Base-by-base conservation (phyloP, 2,329 filamentous ascomycete species). In the Monosporascus sp. region DNA sequence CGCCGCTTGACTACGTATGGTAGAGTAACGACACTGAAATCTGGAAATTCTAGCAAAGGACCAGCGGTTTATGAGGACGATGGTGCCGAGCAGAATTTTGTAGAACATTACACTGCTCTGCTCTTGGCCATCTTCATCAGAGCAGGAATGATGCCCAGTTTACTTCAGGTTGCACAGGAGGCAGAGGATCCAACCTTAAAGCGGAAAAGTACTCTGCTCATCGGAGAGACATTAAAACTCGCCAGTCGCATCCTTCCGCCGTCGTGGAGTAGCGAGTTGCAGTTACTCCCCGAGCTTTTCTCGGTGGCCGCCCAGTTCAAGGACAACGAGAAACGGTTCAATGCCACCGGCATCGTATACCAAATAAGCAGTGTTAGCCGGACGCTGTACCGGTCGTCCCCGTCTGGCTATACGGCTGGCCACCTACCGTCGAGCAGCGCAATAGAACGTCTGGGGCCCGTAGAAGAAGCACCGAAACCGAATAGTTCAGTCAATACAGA, bases 351-450 rank as follows among this genome's bases (percentile, higher is more conserved):
- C 7, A 95, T 95, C 18, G 90, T 99, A 14, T 99, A 97, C 65
- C 94, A 97, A 68, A 96, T 99, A 51, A 96, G 96, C 73, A 97
- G 93, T 67, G 91, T 99, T 60, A 99, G 93, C 69, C 85, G 91
- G 58, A 97, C 92, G 0, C 74, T 99, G 15, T 95, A 95, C 66
- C 82, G 91, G 53, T 95, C 90, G 48, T 82, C 84, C 6, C 79
- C 81, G 2, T 75, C 79, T 0, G 70, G 74, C 7, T 72, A 70
- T 52, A 58, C 68, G 2, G 61, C 69, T 3, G 69, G 69, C 2
- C 60, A 65, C 7, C 58, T 78, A 14, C 70, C 75, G 1, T 73
- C 73, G 6, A 74, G 70, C 52, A 74, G 74, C 55, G 76, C 72
- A 58, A 66, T 77, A 58, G 73, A 74, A 40, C 77, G 79, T 38